These are phyloP conservation scores for Croton laevigatus DNA, from an alignment of 441 rosid species.

Conservation along the genomic window DNA sequence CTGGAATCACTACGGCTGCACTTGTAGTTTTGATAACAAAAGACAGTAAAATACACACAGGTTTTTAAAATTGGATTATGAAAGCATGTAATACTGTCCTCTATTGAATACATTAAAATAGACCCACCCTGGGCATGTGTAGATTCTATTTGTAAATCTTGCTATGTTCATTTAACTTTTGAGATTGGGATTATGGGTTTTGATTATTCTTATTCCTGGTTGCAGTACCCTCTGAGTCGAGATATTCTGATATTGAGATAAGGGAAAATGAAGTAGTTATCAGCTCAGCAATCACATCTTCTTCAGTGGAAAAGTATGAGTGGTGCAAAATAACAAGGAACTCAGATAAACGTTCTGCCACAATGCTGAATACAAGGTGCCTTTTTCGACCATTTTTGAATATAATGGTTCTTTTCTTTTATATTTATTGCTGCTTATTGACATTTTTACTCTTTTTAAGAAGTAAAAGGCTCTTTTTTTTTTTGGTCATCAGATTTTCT, in stretches of 20 bases:
- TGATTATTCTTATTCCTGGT: conserved; percentile 17
- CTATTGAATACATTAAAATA: not conserved
- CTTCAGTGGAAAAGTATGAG: conserved; percentile 49
- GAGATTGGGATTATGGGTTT: not conserved
- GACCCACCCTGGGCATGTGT: too few species aligned
- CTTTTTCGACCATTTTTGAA: too few species aligned
- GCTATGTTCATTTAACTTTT: not conserved
- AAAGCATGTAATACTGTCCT: not conserved
- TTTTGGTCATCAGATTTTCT: not conserved
- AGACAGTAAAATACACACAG: too few species aligned
- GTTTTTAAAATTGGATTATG: not conserved
- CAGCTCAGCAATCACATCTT: conserved; percentile 50
- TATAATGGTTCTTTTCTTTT: not conserved
- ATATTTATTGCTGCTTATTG: not conserved
- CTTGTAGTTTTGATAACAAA: too few species aligned
- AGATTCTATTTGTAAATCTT: not conserved
- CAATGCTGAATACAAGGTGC: conserved; percentile 69
- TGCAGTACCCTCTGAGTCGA: conserved; percentile 70
- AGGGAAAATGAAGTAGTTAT: conserved; percentile 51
- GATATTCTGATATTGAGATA: conserved; percentile 61
- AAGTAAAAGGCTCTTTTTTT: not conserved
- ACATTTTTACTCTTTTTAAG: not conserved
- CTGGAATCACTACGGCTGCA: not conserved
- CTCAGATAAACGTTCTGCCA: conserved; percentile 53
- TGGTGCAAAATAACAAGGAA: conserved; percentile 84